These are phyloP conservation scores for Coemansia umbellata DNA, from an alignment of 192 early-diverging fungal genomes.

Conservation along the genomic window DNA sequence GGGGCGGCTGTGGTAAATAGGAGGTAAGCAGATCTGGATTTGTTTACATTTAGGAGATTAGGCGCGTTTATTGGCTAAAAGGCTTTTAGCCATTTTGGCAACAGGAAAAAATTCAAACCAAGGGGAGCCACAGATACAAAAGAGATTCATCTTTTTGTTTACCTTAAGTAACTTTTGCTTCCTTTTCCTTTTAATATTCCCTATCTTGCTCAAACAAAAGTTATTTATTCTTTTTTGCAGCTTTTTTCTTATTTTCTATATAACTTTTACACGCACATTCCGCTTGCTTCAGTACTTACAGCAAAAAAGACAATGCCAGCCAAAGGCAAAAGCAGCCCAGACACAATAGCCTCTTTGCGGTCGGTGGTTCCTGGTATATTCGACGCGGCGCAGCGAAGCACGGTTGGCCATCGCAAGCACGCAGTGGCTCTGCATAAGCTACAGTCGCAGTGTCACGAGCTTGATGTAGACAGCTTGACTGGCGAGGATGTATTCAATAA, in stretches of 20 bases:
- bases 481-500: constrained; percentile 70
- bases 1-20: too few species aligned
- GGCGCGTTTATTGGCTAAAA: too few species aligned
- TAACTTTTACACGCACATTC: neutral
- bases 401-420: constrained; percentile 65
- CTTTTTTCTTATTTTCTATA: neutral
- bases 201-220: neutral
- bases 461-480: constrained; percentile 28
- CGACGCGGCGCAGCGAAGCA: constrained; percentile 67
- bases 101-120: too few species aligned
- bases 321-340: constrained; percentile 29
- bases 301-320: constrained; percentile 12
- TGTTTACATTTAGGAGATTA: too few species aligned
- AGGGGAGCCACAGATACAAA: too few species aligned
- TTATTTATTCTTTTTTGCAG: neutral
- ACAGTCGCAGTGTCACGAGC: constrained; percentile 55
- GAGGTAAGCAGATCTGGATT: too few species aligned
- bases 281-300: neutral
- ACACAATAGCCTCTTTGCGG: constrained; percentile 45
- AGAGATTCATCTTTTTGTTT: constrained; percentile 7
- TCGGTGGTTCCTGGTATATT: constrained; percentile 65
- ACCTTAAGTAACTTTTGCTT: neutral
- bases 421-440: constrained; percentile 72
- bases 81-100: too few species aligned
- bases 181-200: neutral